Evolutionary conservation across 176 grass and related monocot genomes (phyloP), one percentile per base, ranked within the genome.

Genomic region (Luzula sylvatica): DNA sequence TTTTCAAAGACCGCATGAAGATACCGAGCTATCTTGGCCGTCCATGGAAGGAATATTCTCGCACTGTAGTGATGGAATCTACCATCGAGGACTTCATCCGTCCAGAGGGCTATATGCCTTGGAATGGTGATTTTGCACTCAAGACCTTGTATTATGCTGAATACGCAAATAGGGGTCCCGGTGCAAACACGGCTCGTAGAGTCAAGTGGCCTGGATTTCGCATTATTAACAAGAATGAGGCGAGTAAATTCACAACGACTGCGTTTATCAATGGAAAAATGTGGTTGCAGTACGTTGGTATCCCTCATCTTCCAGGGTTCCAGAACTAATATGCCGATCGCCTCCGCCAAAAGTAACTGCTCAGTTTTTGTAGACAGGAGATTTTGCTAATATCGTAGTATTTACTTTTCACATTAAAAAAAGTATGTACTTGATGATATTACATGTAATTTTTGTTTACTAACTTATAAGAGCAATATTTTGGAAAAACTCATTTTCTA

Each of bases 111-210:
- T 92, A 75, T 64, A 73, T 68, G 68, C 68, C 69, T 0, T 92
- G 81, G 87, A 41, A 92, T 42, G 64, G 65, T 1, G 44, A 70
- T 26, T 74, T 74, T 52, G 87, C 3, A 3, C 14, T 78, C 24
- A 74, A 92, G 43, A 92, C 87, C 19, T 66, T 85, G 53, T 85
- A 68, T 65, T 92, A 74, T 70, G 87, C 81, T 8, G 87, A 92
- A 78, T 93, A 71, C 67, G 63, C 28, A 38, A 93, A 93, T 69
- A 62, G 72, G 2, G 87, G 87, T 0, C 73, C 81, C 1, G 87
- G 87, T 8, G 73, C 87, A 8, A 73, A 65, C 41, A 78, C 69
- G 25, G 77, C 66, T 52, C 52, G 52, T 65, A 71, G 87, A 44
- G 87, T 93, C 19, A 93, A 18, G 8, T 93, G 87, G 87, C 73